Conservation (phyloP, 805 yeast species). For the Metschnikowia shivogae region DNA sequence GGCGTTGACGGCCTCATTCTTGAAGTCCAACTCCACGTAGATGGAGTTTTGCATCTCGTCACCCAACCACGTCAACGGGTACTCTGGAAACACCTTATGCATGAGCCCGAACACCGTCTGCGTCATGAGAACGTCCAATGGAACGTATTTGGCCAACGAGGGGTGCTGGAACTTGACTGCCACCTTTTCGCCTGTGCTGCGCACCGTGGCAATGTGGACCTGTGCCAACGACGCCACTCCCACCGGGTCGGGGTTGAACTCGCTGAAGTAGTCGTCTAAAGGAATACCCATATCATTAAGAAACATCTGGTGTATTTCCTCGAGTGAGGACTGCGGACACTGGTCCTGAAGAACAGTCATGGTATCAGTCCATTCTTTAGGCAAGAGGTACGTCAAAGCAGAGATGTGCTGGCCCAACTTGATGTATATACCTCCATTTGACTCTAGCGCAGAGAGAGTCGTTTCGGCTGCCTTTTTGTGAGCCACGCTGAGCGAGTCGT, state of each 20-base stretch:
- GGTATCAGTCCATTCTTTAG: slow-evolving; percentile 91
- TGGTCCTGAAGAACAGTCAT: slow-evolving; percentile 90
- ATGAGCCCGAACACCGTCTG: slow-evolving; percentile 68
- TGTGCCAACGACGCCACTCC: slow-evolving; percentile 98
- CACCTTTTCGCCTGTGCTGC: slow-evolving; percentile 59
- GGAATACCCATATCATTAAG: slow-evolving; percentile 56
- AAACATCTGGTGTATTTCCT: slow-evolving; percentile 67
- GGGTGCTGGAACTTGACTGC: slow-evolving; percentile 98
- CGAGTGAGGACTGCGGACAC: slow-evolving; percentile 77
- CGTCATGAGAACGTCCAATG: slow-evolving; percentile 80
- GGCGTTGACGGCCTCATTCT: slow-evolving; percentile 82
- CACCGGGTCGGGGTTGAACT: slow-evolving; percentile 69
- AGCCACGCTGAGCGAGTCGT: slow-evolving; percentile 54
- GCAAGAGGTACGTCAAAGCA: slow-evolving; percentile 87
- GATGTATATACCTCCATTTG: slow-evolving; percentile 89
- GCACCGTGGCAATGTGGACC: slow-evolving; percentile 75
- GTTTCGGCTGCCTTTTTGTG: slow-evolving; percentile 75
- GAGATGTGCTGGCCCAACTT: slow-evolving; percentile 93
- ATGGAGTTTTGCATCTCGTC: slow-evolving; percentile 87
- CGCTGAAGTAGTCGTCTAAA: slow-evolving; percentile 60
- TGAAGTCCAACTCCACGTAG: slow-evolving; percentile 85
- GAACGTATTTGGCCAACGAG: slow-evolving; percentile 77
- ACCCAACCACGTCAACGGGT: slow-evolving; percentile 92
- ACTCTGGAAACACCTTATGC: slow-evolving; percentile 83
- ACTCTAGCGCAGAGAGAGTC: slow-evolving; percentile 73